These are phyloP conservation scores for Firmiana major DNA, from an alignment of 345 rosid species.

Conservation along the genomic window DNA sequence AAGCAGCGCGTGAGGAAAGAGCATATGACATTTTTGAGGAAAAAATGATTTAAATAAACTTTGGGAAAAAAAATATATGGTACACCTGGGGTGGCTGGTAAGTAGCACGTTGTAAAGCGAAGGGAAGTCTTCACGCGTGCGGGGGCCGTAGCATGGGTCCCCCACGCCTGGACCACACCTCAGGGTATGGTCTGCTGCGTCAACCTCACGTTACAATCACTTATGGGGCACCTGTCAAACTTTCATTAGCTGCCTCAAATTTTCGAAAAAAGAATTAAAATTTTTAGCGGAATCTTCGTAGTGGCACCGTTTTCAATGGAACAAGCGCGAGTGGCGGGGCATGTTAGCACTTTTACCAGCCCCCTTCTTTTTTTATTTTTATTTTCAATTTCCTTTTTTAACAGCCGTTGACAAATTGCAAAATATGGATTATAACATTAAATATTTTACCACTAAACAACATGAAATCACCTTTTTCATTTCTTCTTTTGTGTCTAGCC, in stretches of 20 bases:
- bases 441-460: neutral
- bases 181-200: slow-evolving; percentile 37
- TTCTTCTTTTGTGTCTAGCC: slow-evolving; percentile 19
- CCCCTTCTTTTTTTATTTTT: neutral
- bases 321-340: slow-evolving; percentile 51
- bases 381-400: neutral
- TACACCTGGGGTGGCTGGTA: slow-evolving; percentile 22
- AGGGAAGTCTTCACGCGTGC: slow-evolving; percentile 31
- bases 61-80: neutral
- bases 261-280: neutral
- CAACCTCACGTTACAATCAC: slow-evolving; percentile 23
- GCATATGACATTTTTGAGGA: neutral
- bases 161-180: slow-evolving; percentile 25
- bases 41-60: neutral
- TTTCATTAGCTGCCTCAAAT: neutral
- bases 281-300: neutral
- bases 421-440: neutral
- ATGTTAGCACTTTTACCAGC: slow-evolving; percentile 33
- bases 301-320: slow-evolving; percentile 29
- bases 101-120: slow-evolving; percentile 29
- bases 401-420: slow-evolving; percentile 34
- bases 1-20: neutral
- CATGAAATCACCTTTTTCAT: neutral
- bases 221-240: slow-evolving; percentile 7
- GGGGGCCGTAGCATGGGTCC: slow-evolving; percentile 32